Conservation (phyloP, 306 rosid genomes). For the Pyrus communis region DNA sequence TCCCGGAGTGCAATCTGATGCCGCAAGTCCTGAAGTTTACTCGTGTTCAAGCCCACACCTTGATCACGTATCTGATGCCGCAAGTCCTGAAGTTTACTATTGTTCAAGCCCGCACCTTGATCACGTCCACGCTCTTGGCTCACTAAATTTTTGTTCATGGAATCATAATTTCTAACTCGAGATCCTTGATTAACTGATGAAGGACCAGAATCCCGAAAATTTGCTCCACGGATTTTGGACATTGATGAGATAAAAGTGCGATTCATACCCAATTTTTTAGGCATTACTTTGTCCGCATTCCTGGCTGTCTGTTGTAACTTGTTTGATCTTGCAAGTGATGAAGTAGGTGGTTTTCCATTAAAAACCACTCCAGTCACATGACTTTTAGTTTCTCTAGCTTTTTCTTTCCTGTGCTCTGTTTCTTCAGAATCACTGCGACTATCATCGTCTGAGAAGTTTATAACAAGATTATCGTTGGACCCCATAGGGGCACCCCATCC, state of each 20-base stretch:
- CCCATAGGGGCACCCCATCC: constrained; percentile 42
- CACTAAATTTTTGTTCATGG: constrained; percentile 27
- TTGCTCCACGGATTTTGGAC: constrained; percentile 31
- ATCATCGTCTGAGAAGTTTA: constrained; percentile 89
- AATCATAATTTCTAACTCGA: constrained; percentile 38
- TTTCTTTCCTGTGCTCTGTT: constrained; percentile 24
- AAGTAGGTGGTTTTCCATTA: constrained; percentile 38
- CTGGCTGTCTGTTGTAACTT: constrained; percentile 30
- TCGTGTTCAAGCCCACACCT: constrained; percentile 38
- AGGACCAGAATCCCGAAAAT: constrained; percentile 42
- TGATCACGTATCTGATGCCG: constrained; percentile 68
- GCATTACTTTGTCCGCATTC: constrained; percentile 37
- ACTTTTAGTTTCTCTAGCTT: constrained; percentile 30
- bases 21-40: constrained; percentile 83
- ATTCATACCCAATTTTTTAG: constrained; percentile 39
- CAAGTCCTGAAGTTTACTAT: constrained; percentile 59
- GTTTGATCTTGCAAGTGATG: constrained; percentile 38
- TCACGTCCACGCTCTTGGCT: constrained; percentile 44
- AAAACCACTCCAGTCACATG: constrained; percentile 23
- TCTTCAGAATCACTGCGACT: constrained; percentile 75
- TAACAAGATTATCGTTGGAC: constrained; percentile 62
- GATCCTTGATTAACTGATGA: constrained; percentile 43
- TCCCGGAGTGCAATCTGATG: constrained; percentile 89
- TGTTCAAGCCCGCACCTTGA: constrained; percentile 16
- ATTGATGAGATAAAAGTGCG: constrained; percentile 36